phyloP scores from a whole-genome alignment of 2,329 filamentous ascomycete species.

The Zasmidium cellare region DNA sequence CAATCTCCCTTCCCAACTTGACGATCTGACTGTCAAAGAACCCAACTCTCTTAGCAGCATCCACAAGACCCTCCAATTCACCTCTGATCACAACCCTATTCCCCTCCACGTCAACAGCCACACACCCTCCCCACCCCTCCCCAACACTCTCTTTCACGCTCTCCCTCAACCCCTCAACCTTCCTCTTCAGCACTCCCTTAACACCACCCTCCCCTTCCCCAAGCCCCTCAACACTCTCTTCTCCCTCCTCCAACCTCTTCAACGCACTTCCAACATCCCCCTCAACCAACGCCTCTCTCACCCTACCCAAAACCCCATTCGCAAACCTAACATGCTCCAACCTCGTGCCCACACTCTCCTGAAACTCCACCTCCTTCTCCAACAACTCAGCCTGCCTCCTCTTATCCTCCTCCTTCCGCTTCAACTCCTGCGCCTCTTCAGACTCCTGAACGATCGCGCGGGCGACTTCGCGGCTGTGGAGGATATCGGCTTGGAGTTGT shows the following conservation, averaged over 20 bases:
- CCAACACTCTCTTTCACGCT: slow-evolving; percentile 67
- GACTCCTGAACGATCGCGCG: slow-evolving; percentile 78
- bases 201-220: slow-evolving; percentile 59
- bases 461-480: slow-evolving; percentile 74
- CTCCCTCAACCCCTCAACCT: slow-evolving; percentile 65
- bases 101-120: slow-evolving; percentile 61
- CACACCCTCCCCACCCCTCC: slow-evolving; percentile 71
- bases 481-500: slow-evolving; percentile 80
- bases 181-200: slow-evolving; percentile 64
- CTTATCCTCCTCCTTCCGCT: slow-evolving; percentile 64
- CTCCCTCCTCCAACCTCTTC: slow-evolving; percentile 48
- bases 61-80: slow-evolving; percentile 19
- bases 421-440: slow-evolving; percentile 65
- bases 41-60: slow-evolving; percentile 22
- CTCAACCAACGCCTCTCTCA: slow-evolving; percentile 45
- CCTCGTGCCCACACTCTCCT: slow-evolving; percentile 52
- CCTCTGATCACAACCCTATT: slow-evolving; percentile 59
- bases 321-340: slow-evolving; percentile 54
- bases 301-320: slow-evolving; percentile 49
- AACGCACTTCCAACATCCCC: slow-evolving; percentile 50
- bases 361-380: slow-evolving; percentile 61
- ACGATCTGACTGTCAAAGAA: slow-evolving; percentile 28
- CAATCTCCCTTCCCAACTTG: slow-evolving; percentile 31
- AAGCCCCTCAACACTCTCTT: slow-evolving; percentile 59
- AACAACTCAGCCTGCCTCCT: slow-evolving; percentile 56